Evolutionary conservation across 2,329 filamentous ascomycete genomes (phyloP), one percentile per base, ranked within the genome.

Genomic region (Fusarium paranaense): DNA sequence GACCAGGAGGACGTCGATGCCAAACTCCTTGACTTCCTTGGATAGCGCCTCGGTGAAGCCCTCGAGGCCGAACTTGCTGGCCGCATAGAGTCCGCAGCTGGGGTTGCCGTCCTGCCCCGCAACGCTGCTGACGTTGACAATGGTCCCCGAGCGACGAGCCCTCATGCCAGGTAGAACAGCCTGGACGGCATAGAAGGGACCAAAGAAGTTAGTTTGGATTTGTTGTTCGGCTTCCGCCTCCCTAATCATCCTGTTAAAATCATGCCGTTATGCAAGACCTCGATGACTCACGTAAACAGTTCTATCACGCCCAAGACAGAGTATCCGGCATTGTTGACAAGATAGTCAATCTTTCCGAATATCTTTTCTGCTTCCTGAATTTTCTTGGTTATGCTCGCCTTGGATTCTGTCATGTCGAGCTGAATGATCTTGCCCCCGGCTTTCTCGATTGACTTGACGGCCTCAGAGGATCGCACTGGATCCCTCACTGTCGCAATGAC

Each of bases 251-350:
- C 8, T 20, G 50, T 77, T 27, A 77, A 67, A 47, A n/a, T 3
- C 6, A 5, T 11, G 33, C 6, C 16, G 13, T 10, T 18, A 22
- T 16, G 11, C 30, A 18, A 14, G 27, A 37, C 18, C 27, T 32
- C 14, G 62, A 57, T 25, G 10, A 70, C 74, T 59, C 66, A 77
- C 22, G 76, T 82, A 61, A 83, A 81, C 1, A 77, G 58, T 45
- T 77, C 76, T 11, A 78, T 56, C 3, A 66, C 62, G 1, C 73
- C 74, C 22, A 78, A 56, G 18, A 67, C 66, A 10, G 82, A 82
- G 62, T 81, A 85, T 4, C 85, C 88, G 3, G 88, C 87, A 66
- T 87, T 87, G 72, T 89, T 90, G 47, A 89, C 83, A 6, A 90
- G 78, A 5, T 88, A 82, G 52, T 90, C 88, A 42, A 90, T 83